Percentiles rank a stretch among this genome's conserved stretches.
These are phyloP conservation scores for Coemansia sp. DNA, from an alignment of 192 early-diverging fungal genomes.

Conservation along the genomic window DNA sequence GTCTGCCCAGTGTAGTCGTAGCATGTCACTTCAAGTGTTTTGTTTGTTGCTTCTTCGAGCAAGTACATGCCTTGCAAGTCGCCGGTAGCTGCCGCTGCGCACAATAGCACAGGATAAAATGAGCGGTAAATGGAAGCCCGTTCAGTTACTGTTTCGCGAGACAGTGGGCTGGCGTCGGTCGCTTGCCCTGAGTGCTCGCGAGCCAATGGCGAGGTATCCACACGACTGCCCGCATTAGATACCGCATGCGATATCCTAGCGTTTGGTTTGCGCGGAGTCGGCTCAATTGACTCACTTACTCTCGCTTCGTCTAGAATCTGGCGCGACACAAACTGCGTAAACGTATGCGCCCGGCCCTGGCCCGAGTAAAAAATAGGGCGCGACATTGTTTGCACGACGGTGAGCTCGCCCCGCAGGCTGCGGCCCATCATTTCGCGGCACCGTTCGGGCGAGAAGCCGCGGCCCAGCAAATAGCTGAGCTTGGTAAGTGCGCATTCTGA, in stretches of 20 bases:
- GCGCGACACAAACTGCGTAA: conserved; percentile 51
- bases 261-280: conserved; percentile 9
- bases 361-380: conserved; percentile 46
- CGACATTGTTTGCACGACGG: conserved; percentile 53
- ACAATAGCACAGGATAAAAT: conserved; percentile 80
- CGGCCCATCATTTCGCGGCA: conserved; percentile 79
- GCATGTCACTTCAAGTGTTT: conserved; percentile 63
- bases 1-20: conserved; percentile 82
- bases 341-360: conserved; percentile 41
- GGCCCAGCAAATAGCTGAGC: conserved; percentile 87
- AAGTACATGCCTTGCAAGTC: conserved; percentile 77
- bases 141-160: conserved; percentile 55
- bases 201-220: not conserved
- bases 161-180: conserved; percentile 13
- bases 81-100: conserved; percentile 80
- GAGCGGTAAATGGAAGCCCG: conserved; percentile 71
- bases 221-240: too few relatives aligned
- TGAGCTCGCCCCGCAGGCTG: conserved; percentile 92
- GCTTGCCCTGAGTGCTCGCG: not conserved
- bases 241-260: not conserved
- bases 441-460: conserved; percentile 60
- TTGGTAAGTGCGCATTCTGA: conserved; percentile 96
- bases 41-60: conserved; percentile 61
- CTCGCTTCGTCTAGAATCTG: conserved; percentile 53
- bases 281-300: conserved; percentile 42